Evolutionary conservation across 2,329 filamentous ascomycete genomes (phyloP).

Genomic region (Raffaelea deltoideospora): DNA sequence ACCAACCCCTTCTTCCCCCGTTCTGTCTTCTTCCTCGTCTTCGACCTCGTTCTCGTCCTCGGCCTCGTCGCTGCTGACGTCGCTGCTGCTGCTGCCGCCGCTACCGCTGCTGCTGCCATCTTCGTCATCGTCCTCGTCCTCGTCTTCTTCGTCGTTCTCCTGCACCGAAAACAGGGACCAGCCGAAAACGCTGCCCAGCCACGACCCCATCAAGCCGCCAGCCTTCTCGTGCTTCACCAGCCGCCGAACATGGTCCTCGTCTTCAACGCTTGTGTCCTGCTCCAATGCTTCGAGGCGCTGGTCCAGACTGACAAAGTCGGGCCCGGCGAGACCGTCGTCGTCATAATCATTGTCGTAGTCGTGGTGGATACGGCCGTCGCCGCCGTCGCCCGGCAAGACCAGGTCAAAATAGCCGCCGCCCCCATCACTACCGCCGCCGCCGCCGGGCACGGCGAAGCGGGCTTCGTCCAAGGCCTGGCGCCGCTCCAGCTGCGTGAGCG

Average conservation of each 20-base stretch:
- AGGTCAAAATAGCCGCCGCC: conserved; percentile 5
- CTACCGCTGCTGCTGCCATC: conserved; percentile 10
- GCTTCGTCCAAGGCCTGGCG: conserved; percentile 11
- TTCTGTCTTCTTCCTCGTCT: too few relatives aligned
- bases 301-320: conserved; percentile 49
- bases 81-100: too few relatives aligned
- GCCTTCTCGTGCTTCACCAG: conserved; percentile 38
- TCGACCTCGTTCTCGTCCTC: too few relatives aligned
- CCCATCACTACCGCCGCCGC: not conserved
- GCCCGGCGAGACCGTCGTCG: conserved; percentile 28
- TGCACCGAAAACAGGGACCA: conserved; percentile 49
- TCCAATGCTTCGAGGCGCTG: conserved; percentile 42
- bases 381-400: conserved; percentile 5
- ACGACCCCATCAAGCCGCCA: conserved; percentile 36
- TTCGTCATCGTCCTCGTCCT: conserved; percentile 22
- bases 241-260: conserved; percentile 42
- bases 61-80: too few relatives aligned
- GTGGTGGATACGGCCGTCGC: conserved; percentile 15
- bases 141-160: conserved; percentile 39
- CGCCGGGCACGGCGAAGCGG: not conserved
- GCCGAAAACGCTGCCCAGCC: conserved; percentile 42
- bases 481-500: conserved; percentile 17
- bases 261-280: conserved; percentile 30
- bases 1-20: too few relatives aligned
- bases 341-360: conserved; percentile 15